Conservation (phyloP, 345 rosid species). For the Microthlaspi erraticum region DNA sequence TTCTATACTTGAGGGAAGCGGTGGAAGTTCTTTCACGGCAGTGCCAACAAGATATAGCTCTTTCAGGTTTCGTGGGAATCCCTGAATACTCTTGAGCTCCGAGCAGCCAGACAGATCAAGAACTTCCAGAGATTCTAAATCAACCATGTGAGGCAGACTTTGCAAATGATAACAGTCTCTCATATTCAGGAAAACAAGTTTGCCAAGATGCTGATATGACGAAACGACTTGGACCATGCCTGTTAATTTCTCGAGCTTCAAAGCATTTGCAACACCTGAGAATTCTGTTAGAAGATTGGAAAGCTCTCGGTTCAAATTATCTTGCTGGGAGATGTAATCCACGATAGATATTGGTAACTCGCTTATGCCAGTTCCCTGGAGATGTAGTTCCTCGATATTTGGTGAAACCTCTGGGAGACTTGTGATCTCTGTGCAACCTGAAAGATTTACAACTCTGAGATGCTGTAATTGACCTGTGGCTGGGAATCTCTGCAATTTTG, state of each 20-base stretch:
- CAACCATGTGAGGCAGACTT: slow-evolving; percentile 21
- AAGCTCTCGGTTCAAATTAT: not conserved
- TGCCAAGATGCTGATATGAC: not conserved
- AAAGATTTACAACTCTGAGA: slow-evolving; percentile 23
- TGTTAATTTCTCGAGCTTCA: not conserved
- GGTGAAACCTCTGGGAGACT: slow-evolving; percentile 14
- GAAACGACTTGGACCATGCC: not conserved
- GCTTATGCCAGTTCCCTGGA: slow-evolving; percentile 20
- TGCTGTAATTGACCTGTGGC: not conserved
- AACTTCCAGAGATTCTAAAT: slow-evolving; percentile 30
- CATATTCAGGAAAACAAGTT: slow-evolving; percentile 23
- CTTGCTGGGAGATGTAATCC: not conserved
- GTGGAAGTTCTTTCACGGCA: slow-evolving; percentile 13
- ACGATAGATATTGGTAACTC: slow-evolving; percentile 3
- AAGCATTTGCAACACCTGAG: not conserved
- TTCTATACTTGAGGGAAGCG: slow-evolving; percentile 28
- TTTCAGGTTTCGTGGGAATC: slow-evolving; percentile 18
- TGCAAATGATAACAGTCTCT: slow-evolving; percentile 14
- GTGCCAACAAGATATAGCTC: slow-evolving; percentile 32
- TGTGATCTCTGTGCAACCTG: slow-evolving; percentile 13
- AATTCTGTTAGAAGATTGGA: not conserved
- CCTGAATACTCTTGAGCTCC: not conserved
- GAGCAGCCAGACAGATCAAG: slow-evolving; percentile 36
- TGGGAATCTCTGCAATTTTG: slow-evolving; percentile 22
- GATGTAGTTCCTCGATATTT: slow-evolving; percentile 5